Percentiles rank a stretch among this genome's conserved stretches.
Evolutionary conservation across 169 alveolate species (phyloP).

Genomic region (Theileria equi): DNA sequence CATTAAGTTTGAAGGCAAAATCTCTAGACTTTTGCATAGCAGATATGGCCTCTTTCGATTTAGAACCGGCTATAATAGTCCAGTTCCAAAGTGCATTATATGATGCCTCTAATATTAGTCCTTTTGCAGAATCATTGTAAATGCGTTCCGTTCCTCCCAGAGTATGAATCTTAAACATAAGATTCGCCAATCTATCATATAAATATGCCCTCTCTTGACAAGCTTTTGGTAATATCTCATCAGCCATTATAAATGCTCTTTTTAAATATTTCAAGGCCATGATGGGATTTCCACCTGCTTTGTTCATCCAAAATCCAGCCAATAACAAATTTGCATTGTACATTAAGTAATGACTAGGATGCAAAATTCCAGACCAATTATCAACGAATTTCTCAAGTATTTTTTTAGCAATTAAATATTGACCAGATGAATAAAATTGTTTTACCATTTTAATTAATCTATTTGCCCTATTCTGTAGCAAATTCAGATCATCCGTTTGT

Average conservation of each 20-base stretch:
- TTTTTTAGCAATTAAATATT: slow-evolving; percentile 67
- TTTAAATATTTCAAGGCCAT: slow-evolving; percentile 68
- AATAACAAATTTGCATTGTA: slow-evolving; percentile 78
- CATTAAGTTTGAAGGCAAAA: slow-evolving; percentile 63
- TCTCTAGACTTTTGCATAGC: slow-evolving; percentile 66
- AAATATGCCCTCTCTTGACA: slow-evolving; percentile 82
- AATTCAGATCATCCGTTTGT: slow-evolving; percentile 30
- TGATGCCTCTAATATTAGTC: slow-evolving; percentile 64
- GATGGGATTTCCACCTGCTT: slow-evolving; percentile 69
- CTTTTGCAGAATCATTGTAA: slow-evolving; percentile 28
- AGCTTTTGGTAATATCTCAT: slow-evolving; percentile 77
- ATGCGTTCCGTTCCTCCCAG: slow-evolving; percentile 34
- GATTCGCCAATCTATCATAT: slow-evolving; percentile 75
- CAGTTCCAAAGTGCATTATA: slow-evolving; percentile 75
- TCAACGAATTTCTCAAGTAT: slow-evolving; percentile 63
- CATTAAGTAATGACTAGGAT: slow-evolving; percentile 79
- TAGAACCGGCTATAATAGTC: slow-evolving; percentile 66
- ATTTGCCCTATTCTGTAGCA: slow-evolving; percentile 64
- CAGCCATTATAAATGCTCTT: slow-evolving; percentile 79
- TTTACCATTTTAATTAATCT: slow-evolving; percentile 64
- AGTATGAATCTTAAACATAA: slow-evolving; percentile 62
- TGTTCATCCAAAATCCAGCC: slow-evolving; percentile 78
- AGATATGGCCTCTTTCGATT: slow-evolving; percentile 59
- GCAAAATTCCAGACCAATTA: slow-evolving; percentile 74
- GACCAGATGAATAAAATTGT: slow-evolving; percentile 64